A percentile compares a stretch with the other conserved stretches of the same genome.
phyloP scores from a whole-genome alignment of 73 alveolate species.

The Paraurostyla sp. region DNA sequence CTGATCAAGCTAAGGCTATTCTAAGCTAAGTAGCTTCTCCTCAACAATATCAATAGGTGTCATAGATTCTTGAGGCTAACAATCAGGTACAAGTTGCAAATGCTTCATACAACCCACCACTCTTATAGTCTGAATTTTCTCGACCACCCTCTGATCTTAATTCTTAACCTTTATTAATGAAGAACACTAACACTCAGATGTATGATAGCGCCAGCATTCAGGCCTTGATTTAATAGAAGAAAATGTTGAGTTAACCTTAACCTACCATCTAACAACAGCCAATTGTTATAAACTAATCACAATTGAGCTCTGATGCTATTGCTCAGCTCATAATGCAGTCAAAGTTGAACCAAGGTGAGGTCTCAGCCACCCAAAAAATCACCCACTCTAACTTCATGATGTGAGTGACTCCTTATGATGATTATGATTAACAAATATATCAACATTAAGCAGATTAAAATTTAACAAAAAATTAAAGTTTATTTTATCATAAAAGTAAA shows the following conservation, averaged over 20 bases:
- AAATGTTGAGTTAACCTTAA: too few relatives aligned
- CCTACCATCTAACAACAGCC: too few relatives aligned
- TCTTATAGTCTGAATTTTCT: neutral
- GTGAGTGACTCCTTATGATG: too few relatives aligned
- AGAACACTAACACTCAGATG: too few relatives aligned
- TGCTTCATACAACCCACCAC: neutral
- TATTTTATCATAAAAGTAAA: conserved; percentile 20
- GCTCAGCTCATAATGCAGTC: neutral
- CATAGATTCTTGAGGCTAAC: conserved; percentile 21
- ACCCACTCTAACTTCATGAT: neutral
- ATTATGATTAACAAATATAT: neutral
- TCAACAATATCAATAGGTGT: neutral
- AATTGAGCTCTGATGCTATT: neutral
- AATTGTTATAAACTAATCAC: too few relatives aligned
- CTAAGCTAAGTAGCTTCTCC: neutral
- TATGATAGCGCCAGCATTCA: too few relatives aligned
- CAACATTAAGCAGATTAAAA: neutral
- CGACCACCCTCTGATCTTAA: conserved; percentile 19
- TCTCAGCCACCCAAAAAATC: conserved; percentile 22
- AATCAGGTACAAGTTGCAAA: neutral
- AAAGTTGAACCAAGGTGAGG: neutral
- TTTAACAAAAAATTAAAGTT: neutral
- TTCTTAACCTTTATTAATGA: too few relatives aligned
- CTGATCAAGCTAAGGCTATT: conserved; percentile 25
- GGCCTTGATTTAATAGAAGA: too few relatives aligned